Evolutionary conservation across 495 filamentous ascomycete genomes (phyloP), one percentile per base, ranked within the genome.

Genomic region (Talaromyces ruber): DNA sequence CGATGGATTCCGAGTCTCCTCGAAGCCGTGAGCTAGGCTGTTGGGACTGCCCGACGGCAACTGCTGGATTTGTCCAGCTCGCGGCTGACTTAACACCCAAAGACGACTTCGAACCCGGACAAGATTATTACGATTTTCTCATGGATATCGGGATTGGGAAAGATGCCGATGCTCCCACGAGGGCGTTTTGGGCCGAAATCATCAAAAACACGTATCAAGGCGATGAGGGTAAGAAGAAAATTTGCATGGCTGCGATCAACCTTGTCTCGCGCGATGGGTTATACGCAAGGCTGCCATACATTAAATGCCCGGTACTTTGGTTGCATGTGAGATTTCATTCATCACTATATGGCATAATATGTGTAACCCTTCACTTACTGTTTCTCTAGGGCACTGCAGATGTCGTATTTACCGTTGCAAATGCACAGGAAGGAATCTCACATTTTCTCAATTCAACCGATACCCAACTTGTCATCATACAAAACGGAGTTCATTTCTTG

Each of bases 281-380:
- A 58, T 74, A 80, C 54, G 65, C 74, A 5, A 69, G 86, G 45
- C 60, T 88, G 11, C 67, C 72, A 11, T 81, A 88, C 70, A 70
- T 88, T 18, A 70, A 63, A 51, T 88, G 85, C 63, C 85, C 86
- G 0, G 81, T 88, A 2, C 70, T 80, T 37, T 89, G 85, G 86
- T 62, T 88, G 51, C 85, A 89, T 67, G 84, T 83, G 60, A 67
- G 76, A 3, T 39, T 39, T 6, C 73, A 18, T 21, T 21, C 9
- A 32, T 18, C 28, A 56, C 3, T 5, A 39, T 12, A 24, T 21
- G 7, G 1, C 18, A 61, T 25, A 28, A 16, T 6, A 24, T 25
- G 22, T 26, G 24, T 52, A 9, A 21, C 11, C 59, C 25, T 45
- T 62, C 11, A 21, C 37, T 51, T 14, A 39, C 56, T 16, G 9